Evolutionary conservation across 805 yeast species (phyloP).

Genomic region (Saturnispora ahearnii): DNA sequence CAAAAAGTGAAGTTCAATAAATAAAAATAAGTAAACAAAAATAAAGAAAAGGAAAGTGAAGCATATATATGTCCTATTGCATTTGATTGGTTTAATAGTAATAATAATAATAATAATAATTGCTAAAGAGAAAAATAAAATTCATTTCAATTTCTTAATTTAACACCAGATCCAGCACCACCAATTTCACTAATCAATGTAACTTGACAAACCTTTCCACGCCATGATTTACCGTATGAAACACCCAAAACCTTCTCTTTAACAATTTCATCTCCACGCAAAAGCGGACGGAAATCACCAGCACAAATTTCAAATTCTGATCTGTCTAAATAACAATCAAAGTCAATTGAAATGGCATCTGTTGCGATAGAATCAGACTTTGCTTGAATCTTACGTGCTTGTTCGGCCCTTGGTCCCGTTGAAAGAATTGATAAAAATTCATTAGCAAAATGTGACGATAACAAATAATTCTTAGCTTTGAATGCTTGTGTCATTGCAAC

Average conservation of each 20-base stretch:
- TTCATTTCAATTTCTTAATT: constrained; percentile 29
- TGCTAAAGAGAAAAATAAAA: neutral
- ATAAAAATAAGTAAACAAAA: too few relatives aligned
- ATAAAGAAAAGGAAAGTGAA: too few relatives aligned
- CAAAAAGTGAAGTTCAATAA: too few relatives aligned
- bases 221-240: constrained; percentile 63
- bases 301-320: constrained; percentile 90
- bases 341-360: constrained; percentile 85
- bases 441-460: constrained; percentile 83
- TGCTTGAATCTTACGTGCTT: constrained; percentile 73
- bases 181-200: constrained; percentile 77
- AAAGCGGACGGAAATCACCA: constrained; percentile 79
- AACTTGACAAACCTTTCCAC: constrained; percentile 71
- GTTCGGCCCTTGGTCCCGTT: constrained; percentile 77
- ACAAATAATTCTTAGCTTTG: constrained; percentile 77
- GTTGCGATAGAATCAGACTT: constrained; percentile 72
- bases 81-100: neutral
- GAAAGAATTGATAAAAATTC: constrained; percentile 66
- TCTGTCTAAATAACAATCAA: constrained; percentile 55
- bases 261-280: constrained; percentile 59
- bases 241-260: constrained; percentile 87
- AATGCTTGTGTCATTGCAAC: constrained; percentile 93
- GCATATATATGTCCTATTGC: too few relatives aligned
- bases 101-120: neutral
- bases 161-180: constrained; percentile 84